Conservation (phyloP, 2,329 filamentous ascomycete species). For the Davidsoniella neocaledoniae region DNA sequence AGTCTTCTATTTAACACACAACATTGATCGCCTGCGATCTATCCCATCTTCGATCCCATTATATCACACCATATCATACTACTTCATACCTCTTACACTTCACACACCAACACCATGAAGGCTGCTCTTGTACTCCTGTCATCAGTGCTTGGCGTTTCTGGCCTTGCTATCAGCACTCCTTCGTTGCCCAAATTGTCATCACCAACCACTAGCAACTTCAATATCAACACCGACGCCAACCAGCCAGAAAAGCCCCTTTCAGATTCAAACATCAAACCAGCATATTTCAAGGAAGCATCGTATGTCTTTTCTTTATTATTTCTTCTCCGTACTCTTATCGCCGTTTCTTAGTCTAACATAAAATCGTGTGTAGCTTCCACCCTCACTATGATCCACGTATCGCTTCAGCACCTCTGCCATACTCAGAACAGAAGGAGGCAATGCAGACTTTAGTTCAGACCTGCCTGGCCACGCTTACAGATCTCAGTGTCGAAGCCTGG, state of each 20-base stretch:
- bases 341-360: conserved; percentile 1
- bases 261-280: not conserved
- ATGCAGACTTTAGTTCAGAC: conserved; percentile 52
- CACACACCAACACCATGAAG: not conserved
- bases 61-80: too few species aligned
- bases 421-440: conserved; percentile 42
- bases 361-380: conserved; percentile 15
- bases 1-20: too few species aligned
- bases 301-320: conserved; percentile 1
- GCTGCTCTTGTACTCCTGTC: not conserved
- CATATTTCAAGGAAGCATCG: conserved; percentile 2
- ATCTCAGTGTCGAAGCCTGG: conserved; percentile 60
- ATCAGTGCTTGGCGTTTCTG: not conserved
- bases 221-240: too few species aligned
- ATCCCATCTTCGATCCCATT: too few species aligned
- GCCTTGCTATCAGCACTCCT: not conserved
- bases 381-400: conserved; percentile 25
- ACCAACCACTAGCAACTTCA: not conserved
- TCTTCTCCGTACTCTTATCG: not conserved
- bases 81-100: not conserved
- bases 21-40: too few species aligned
- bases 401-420: conserved; percentile 22
- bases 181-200: not conserved
- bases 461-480: conserved; percentile 51
- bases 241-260: too few species aligned